Evolutionary conservation across 2,329 filamentous ascomycete species (phyloP).

Genomic region (Cercospora zeae-maydis): DNA sequence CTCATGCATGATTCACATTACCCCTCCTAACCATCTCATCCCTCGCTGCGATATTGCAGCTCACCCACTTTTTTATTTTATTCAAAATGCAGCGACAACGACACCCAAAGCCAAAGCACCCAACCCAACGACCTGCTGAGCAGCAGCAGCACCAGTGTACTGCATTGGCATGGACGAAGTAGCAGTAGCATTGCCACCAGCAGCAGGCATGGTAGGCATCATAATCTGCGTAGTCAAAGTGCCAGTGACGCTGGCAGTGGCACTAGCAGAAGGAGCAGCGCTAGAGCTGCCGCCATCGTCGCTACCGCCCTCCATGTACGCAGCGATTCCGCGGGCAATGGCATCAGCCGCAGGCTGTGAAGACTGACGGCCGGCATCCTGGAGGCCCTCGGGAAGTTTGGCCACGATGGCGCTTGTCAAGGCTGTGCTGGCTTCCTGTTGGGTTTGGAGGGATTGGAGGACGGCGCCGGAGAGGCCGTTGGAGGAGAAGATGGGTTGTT

Average conservation of each 20-base stretch:
- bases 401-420: conserved; percentile 8
- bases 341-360: conserved; percentile 12
- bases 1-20: background rate
- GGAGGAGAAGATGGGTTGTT: conserved; percentile 2
- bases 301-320: conserved; percentile 3
- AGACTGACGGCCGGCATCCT: conserved; percentile 12
- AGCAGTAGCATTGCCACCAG: background rate
- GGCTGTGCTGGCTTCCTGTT: background rate
- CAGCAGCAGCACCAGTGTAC: conserved; percentile 15
- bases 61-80: background rate
- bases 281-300: background rate
- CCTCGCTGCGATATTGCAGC: background rate
- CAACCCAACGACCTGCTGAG: conserved; percentile 11
- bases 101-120: conserved; percentile 13
- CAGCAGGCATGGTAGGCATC: background rate
- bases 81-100: conserved; percentile 10
- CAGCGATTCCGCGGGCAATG: conserved; percentile 11
- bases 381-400: conserved; percentile 14
- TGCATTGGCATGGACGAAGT: conserved; percentile 10
- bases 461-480: conserved; percentile 9
- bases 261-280: background rate
- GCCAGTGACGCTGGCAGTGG: background rate
- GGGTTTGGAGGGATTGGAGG: conserved; percentile 6
- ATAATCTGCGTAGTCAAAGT: background rate
- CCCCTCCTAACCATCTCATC: background rate